Percentiles rank a stretch among this genome's conserved stretches.
phyloP scores from a whole-genome alignment of 164 flowering plant species.

The Vitis rotundifolia region DNA sequence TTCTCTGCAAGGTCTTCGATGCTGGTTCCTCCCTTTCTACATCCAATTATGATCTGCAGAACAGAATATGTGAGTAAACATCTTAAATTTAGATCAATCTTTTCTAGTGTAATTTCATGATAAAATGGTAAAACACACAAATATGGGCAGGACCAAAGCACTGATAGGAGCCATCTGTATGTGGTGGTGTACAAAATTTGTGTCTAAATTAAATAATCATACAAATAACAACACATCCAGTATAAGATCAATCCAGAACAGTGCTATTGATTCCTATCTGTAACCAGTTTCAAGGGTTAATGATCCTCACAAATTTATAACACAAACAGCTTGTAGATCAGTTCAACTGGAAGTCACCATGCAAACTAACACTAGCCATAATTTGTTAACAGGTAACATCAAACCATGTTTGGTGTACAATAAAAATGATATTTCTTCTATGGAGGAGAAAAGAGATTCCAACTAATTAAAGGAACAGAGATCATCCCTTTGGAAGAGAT shows the following conservation, averaged over 20 bases:
- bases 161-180: not conserved
- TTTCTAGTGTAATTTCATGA: not conserved
- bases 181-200: not conserved
- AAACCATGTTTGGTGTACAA: no score
- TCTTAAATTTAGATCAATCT: not conserved
- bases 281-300: not conserved
- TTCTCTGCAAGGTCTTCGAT: slow-evolving; percentile 99
- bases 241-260: not conserved
- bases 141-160: not conserved
- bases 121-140: not conserved
- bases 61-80: slow-evolving; percentile 5
- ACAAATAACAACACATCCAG: not conserved
- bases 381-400: no score
- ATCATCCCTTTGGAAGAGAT: no score
- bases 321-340: no score
- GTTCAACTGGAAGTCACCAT: no score
- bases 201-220: not conserved
- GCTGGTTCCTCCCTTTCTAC: slow-evolving; percentile 96
- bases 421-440: no score
- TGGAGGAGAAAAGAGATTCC: no score
- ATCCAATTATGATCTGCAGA: slow-evolving; percentile 84
- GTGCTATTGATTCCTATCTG: not conserved
- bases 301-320: no score
- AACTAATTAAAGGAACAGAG: no score
- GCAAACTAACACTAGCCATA: no score